Evolutionary conservation across 768 basidiomycete genomes (phyloP), one percentile per base, ranked within the genome.

Genomic region (Agrocybe chaxingu): DNA sequence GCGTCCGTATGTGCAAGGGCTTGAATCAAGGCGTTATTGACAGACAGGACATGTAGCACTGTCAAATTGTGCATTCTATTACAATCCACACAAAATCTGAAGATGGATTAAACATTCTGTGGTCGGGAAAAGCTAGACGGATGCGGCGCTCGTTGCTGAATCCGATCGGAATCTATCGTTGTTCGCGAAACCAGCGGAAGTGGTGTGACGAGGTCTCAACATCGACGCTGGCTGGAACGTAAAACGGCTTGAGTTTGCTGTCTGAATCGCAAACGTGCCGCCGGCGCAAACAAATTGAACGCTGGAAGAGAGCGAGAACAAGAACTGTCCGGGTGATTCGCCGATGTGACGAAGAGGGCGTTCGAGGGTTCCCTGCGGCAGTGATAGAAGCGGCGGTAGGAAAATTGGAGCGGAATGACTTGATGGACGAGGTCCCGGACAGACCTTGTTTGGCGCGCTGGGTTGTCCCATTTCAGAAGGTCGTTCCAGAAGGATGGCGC

Each of bases 161-260:
- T 49, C 32, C 32, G 41, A 49, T 49, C 40, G 43, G 48, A 43
- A 32, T 8, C 7, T 13, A 31, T 16, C 9, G 31, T 29, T 13
- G 33, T 40, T 37, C 47, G 47, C 43, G 48, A 46, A 24, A 51
- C 51, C 38, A 32, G 55, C 54, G 57, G 55, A 51, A 34, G 39
- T 42, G 46, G 32, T 30, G 51, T 38, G 42, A 47, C 39, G 49
- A 55, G 51, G 13, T 47, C 30, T 48, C 38, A 50, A 19, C 51
- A 52, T 51, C 50, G 49, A 53, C 31, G 41, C 52, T 53, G 53
- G 48, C 44, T 48, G 34, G 47, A 56, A 52, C 58, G 55, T 59
- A 59, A 54, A 52, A 34, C 53, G 52, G 35, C 33, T 53, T 48
- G 53, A 50, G 48, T 33, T 48, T 56, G 57, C 42, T 43, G 33